A percentile compares a stretch with the other conserved stretches of the same genome.
These are phyloP conservation scores for Wickerhamiella musiphila DNA, from an alignment of 805 yeast genomes.

Conservation along the genomic window DNA sequence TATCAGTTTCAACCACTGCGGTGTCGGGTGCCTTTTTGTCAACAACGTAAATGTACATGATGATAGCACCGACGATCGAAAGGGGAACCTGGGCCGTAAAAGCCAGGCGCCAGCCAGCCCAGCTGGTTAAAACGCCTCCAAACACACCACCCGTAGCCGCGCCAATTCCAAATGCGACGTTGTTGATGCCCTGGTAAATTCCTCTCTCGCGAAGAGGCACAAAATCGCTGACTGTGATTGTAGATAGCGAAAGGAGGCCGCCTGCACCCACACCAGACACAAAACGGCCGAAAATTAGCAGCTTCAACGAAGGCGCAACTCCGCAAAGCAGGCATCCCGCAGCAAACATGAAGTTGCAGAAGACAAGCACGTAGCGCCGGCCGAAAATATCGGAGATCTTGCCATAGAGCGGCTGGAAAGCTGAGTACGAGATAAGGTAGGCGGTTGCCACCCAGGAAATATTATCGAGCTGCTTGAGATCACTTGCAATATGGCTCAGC, in stretches of 20 bases:
- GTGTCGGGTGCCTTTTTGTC: constrained; percentile 9
- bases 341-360: constrained; percentile 28
- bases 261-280: constrained; percentile 88
- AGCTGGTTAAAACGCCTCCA: constrained; percentile 36
- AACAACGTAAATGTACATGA: constrained; percentile 7
- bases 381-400: constrained; percentile 44
- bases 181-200: constrained; percentile 65
- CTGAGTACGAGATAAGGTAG: constrained; percentile 48
- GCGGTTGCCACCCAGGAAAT: constrained; percentile 61
- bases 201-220: constrained; percentile 66
- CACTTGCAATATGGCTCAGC: constrained; percentile 40
- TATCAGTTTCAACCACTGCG: constrained; percentile 22
- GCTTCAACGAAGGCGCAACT: constrained; percentile 32
- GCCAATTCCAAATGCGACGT: constrained; percentile 61
- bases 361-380: constrained; percentile 25
- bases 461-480: constrained; percentile 33
- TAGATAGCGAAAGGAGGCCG: constrained; percentile 57
- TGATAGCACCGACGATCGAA: constrained; percentile 17
- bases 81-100: constrained; percentile 26
- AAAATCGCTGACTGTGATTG: constrained; percentile 61
- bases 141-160: constrained; percentile 49
- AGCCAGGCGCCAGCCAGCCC: constrained; percentile 46
- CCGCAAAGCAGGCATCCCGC: constrained; percentile 39
- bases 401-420: constrained; percentile 61
- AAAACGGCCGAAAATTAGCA: constrained; percentile 55